Base-by-base conservation (phyloP, 208 protist species). In the Leishmania tropica region DNA sequence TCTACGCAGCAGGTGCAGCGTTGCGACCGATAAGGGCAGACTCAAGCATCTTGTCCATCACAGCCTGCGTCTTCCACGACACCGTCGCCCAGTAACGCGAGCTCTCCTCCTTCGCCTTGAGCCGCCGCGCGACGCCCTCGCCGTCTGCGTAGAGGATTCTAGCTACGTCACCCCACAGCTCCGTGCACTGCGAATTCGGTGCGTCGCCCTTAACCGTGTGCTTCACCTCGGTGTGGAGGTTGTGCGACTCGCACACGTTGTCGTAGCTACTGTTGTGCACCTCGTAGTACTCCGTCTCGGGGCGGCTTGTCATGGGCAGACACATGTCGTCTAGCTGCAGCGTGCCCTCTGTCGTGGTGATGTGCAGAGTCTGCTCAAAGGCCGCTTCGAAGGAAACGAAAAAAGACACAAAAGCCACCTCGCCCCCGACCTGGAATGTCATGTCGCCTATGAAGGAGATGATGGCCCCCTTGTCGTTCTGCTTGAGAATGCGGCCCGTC, bases 1-100 rank as follows among this genome's bases (percentile, higher is more conserved):
- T 45, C 48, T 76, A 60, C 47, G 47, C 45, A 42, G 64, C 19
- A 67, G 37, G 37, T 21, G 47, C 56, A 65, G 31, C 31, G 19
- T 48, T 45, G 53, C 54, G 28, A 31, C 54, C 28, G 35, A 78
- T 51, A 42, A 68, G 78, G 28, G 92, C 89, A 48, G 88, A 88
- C 81, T 95, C 87, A 17, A 93, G 76, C 76, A 94, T 78, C 78
- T 87, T 90, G 72, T 93, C 90, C 83, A 93, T 89, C 56, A 94
- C 89, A 2, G 80, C 81, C 90, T 95, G 92, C 71, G 87, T 95
- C 68, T 84, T 87, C 83, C 85, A 94, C 31, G 88, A 79, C 6
- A 85, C 78, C 0, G 74, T 85, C 28, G 86, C 87, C 86, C 87
- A 95, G 76, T 81, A 76, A 24, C 81, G 89, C 21, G 84, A 76